Evolutionary conservation across 495 filamentous ascomycete genomes (phyloP).

Genomic region (Elaphomyces granulatus): DNA sequence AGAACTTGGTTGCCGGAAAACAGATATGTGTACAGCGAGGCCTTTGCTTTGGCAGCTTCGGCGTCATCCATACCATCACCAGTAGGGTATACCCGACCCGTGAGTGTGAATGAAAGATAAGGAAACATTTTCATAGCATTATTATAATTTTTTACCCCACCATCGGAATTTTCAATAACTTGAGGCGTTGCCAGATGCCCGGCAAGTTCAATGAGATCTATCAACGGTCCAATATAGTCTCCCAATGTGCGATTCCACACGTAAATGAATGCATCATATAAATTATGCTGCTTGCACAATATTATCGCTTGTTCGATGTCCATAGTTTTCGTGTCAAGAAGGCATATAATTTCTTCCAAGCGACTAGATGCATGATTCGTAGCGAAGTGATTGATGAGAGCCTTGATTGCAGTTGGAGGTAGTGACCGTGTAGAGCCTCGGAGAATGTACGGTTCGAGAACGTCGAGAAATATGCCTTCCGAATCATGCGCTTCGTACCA

Average conservation of each 20-base stretch:
- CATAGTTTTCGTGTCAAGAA: constrained; percentile 77
- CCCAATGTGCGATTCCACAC: constrained; percentile 84
- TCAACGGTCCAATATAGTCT: constrained; percentile 82
- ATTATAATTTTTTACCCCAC: constrained; percentile 23
- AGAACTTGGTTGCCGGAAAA: constrained; percentile 60
- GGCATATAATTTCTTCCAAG: constrained; percentile 90
- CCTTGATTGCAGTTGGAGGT: constrained; percentile 75
- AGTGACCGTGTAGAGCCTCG: constrained; percentile 59
- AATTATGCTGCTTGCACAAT: constrained; percentile 75
- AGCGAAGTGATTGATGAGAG: constrained; percentile 67
- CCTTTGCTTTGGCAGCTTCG: constrained; percentile 61
- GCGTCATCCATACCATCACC: constrained; percentile 55
- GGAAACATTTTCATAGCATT: constrained; percentile 89
- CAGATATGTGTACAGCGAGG: constrained; percentile 78
- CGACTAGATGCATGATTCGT: constrained; percentile 52
- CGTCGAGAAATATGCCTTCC: constrained; percentile 68
- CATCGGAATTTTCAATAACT: constrained; percentile 22
- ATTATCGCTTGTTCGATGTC: constrained; percentile 88
- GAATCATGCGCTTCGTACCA: constrained; percentile 68
- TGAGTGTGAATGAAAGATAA: constrained; percentile 86
- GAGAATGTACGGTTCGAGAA: constrained; percentile 71
- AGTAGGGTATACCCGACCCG: constrained; percentile 79
- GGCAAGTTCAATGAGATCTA: constrained; percentile 51
- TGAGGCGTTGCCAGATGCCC: constrained; percentile 11
- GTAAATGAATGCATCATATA: constrained; percentile 94